Percentiles rank a stretch among this genome's conserved stretches.
phyloP scores from a whole-genome alignment of 2,329 filamentous ascomycete genomes.

The Dactylellina cionopaga region DNA sequence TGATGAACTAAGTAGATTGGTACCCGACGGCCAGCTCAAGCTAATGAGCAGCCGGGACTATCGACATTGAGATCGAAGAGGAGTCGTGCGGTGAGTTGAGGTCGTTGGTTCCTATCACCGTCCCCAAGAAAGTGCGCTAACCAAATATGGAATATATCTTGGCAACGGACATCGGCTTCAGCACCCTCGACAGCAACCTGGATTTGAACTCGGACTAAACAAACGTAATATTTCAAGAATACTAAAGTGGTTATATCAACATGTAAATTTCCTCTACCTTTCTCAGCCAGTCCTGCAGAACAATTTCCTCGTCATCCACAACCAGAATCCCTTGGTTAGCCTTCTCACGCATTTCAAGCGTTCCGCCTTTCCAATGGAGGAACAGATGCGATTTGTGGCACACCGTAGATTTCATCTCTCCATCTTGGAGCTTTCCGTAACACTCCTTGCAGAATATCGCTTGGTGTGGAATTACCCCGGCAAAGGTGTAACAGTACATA shows the following conservation, averaged over 20 bases:
- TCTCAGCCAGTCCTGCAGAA: slow-evolving; percentile 2
- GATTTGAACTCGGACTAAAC: too few relatives aligned
- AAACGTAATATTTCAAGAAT: too few relatives aligned
- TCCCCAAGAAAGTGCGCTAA: neutral
- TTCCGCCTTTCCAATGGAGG: slow-evolving; percentile 4
- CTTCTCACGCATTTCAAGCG: neutral
- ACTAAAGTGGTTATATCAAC: too few relatives aligned
- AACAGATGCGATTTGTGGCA: slow-evolving; percentile 4
- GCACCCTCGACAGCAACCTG: neutral
- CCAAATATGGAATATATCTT: neutral
- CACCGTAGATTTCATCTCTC: neutral
- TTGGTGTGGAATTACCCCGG: neutral
- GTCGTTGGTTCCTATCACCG: neutral
- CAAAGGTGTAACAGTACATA: neutral
- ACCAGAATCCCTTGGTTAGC: slow-evolving; percentile 6
- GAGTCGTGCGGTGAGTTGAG: neutral
- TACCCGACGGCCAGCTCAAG: slow-evolving; percentile 38
- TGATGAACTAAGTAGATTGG: neutral
- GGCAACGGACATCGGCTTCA: neutral
- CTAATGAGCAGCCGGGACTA: slow-evolving; percentile 39
- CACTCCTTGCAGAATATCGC: slow-evolving; percentile 3
- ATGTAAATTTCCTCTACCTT: neutral
- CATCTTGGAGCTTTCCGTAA: neutral
- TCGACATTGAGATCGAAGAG: slow-evolving; percentile 19
- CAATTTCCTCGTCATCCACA: neutral